These are phyloP conservation scores for Pythium vanterpoolii DNA, from an alignment of 352 stramenopile species.

Conservation along the genomic window DNA sequence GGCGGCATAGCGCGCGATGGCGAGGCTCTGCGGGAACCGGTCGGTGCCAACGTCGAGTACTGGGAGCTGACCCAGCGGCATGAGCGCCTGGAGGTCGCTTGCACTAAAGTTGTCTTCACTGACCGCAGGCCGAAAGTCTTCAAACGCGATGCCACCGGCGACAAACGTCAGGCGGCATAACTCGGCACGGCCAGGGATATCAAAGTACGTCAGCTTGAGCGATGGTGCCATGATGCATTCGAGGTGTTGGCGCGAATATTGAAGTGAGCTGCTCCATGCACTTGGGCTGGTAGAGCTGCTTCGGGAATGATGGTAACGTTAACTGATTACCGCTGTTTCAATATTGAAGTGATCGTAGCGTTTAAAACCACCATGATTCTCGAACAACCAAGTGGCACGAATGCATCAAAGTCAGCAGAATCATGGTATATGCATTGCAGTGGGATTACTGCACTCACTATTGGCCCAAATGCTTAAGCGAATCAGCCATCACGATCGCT, in stretches of 20 bases:
- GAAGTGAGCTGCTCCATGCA: constrained; percentile 23
- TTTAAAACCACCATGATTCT: not conserved
- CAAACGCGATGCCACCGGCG: constrained; percentile 44
- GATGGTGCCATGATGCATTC: not conserved
- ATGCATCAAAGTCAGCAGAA: no score
- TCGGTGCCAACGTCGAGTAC: constrained; percentile 46
- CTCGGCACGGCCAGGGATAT: constrained; percentile 40
- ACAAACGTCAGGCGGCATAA: constrained; percentile 42
- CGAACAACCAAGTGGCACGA: no score
- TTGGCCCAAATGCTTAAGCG: no score
- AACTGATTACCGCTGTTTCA: constrained; percentile 48
- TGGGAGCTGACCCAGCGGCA: constrained; percentile 46
- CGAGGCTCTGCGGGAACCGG: constrained; percentile 46
- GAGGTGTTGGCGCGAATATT: constrained; percentile 35
- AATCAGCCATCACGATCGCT: no score
- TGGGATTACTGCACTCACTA: no score
- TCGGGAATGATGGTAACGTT: constrained; percentile 31
- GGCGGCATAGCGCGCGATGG: constrained; percentile 57
- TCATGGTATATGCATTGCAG: not conserved
- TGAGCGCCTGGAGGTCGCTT: constrained; percentile 28
- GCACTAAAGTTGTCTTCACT: constrained; percentile 22
- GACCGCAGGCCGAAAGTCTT: constrained; percentile 32
- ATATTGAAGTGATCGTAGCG: not conserved
- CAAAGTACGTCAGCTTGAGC: constrained; percentile 44
- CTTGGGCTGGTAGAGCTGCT: not conserved